phyloP scores from a whole-genome alignment of 2,329 filamentous ascomycete species.

The Pseudocercospora macadamiae region DNA sequence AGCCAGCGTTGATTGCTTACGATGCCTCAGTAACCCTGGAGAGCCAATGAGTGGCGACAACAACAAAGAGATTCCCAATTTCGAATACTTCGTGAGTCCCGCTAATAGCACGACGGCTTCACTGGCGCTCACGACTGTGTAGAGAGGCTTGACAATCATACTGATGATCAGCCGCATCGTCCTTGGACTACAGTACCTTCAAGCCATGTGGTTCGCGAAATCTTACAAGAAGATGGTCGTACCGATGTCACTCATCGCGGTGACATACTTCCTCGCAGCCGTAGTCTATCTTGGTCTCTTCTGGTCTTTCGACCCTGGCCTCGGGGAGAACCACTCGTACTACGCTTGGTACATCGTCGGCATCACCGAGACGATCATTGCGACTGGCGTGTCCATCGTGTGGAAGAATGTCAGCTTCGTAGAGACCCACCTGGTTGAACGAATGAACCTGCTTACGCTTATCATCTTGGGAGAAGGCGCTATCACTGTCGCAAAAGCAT shows the following conservation, averaged over 20 bases:
- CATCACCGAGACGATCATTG: conserved; percentile 37
- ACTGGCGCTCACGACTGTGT: too few species aligned
- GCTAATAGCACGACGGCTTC: too few species aligned
- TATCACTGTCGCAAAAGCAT: conserved; percentile 40
- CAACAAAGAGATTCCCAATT: too few species aligned
- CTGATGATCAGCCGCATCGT: conserved; percentile 43
- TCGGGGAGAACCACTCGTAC: conserved; percentile 42
- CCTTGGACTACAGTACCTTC: conserved; percentile 43
- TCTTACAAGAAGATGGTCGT: conserved; percentile 35
- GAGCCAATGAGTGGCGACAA: too few species aligned
- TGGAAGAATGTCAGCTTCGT: conserved; percentile 43
- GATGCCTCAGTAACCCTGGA: too few species aligned
- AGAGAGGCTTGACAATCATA: conserved; percentile 42
- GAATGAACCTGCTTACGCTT: conserved; percentile 42
- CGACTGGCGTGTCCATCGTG: conserved; percentile 36
- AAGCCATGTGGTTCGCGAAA: conserved; percentile 39
- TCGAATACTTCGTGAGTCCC: too few species aligned
- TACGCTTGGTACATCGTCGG: conserved; percentile 57
- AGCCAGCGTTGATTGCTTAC: too few species aligned
- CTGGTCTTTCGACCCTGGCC: conserved; percentile 12
- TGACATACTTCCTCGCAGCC: conserved; percentile 38
- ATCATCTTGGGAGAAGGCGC: conserved; percentile 46
- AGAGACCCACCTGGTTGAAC: conserved; percentile 43
- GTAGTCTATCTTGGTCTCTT: conserved; percentile 40
- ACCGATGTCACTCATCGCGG: conserved; percentile 39